Evolutionary conservation across 495 filamentous ascomycete species (phyloP).

Genomic region (Penicillium turbatum): DNA sequence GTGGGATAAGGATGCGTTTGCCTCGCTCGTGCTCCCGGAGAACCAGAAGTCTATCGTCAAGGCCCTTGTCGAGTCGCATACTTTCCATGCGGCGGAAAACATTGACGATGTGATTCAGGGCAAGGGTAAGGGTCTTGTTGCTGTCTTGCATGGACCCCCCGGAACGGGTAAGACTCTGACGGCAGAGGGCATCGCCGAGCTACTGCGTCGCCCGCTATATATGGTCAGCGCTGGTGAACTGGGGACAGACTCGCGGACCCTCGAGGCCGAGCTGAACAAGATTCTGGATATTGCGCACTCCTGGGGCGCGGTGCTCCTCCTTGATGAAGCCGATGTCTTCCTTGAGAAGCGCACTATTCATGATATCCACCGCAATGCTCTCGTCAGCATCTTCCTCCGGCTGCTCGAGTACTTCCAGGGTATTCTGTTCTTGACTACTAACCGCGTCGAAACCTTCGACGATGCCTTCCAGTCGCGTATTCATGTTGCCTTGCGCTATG

Average conservation of each 20-base stretch:
- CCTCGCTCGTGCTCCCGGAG: conserved; percentile 67
- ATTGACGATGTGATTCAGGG: conserved; percentile 82
- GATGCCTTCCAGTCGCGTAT: conserved; percentile 66
- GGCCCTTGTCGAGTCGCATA: conserved; percentile 76
- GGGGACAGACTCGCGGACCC: conserved; percentile 69
- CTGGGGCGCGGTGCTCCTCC: conserved; percentile 76
- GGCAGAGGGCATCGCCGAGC: conserved; percentile 80
- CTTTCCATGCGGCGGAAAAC: conserved; percentile 73
- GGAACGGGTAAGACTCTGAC: conserved; percentile 89
- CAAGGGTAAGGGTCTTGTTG: conserved; percentile 71
- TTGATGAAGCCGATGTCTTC: conserved; percentile 80
- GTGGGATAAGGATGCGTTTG: conserved; percentile 80
- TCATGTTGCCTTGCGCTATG: conserved; percentile 74
- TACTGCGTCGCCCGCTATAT: conserved; percentile 77
- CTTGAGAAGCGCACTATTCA: conserved; percentile 65
- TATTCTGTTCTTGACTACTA: conserved; percentile 77
- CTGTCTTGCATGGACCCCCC: conserved; percentile 76
- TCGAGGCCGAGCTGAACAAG: conserved; percentile 76
- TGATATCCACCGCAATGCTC: conserved; percentile 71
- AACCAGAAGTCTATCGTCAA: conserved; percentile 78
- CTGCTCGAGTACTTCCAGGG: conserved; percentile 75
- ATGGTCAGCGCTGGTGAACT: conserved; percentile 80
- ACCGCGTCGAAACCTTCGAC: conserved; percentile 70
- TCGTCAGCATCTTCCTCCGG: conserved; percentile 72
- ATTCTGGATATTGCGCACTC: conserved; percentile 84